Conservation (phyloP, 2,329 filamentous ascomycete genomes). For the Exophiala phaeomuriformis region DNA sequence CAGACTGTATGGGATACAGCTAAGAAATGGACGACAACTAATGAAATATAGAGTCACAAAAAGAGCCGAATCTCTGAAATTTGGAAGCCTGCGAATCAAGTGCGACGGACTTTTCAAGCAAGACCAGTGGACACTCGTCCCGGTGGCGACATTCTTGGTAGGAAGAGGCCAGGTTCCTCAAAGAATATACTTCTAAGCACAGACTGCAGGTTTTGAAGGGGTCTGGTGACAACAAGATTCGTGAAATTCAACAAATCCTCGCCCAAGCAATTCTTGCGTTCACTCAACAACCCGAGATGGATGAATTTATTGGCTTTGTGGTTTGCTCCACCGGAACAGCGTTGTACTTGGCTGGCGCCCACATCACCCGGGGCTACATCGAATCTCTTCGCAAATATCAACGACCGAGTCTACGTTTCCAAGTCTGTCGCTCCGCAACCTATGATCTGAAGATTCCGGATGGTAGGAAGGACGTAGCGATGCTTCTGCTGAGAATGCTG, state of each 20-base stretch:
- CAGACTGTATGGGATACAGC: neutral
- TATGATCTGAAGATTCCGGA: neutral
- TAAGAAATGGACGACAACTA: neutral
- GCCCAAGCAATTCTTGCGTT: slow-evolving; percentile 1
- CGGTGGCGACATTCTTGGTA: neutral
- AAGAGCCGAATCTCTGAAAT: neutral
- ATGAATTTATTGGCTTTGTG: neutral
- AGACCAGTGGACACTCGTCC: neutral
- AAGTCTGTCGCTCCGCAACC: neutral
- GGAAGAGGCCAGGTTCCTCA: neutral
- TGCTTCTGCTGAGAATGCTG: neutral
- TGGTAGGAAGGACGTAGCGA: neutral
- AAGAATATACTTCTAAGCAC: neutral
- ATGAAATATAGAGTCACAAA: neutral
- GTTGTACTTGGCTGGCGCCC: neutral
- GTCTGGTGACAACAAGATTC: neutral
- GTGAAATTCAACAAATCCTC: neutral
- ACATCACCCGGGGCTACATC: neutral
- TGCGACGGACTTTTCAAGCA: neutral
- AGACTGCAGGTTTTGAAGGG: neutral
- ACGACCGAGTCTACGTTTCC: neutral
- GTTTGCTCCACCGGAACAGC: neutral
- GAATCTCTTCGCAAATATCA: neutral
- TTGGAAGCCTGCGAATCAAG: neutral
- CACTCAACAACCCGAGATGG: neutral